These are phyloP conservation scores for Pleurotus ostreatus DNA, from an alignment of 768 basidiomycete species.

Conservation along the genomic window DNA sequence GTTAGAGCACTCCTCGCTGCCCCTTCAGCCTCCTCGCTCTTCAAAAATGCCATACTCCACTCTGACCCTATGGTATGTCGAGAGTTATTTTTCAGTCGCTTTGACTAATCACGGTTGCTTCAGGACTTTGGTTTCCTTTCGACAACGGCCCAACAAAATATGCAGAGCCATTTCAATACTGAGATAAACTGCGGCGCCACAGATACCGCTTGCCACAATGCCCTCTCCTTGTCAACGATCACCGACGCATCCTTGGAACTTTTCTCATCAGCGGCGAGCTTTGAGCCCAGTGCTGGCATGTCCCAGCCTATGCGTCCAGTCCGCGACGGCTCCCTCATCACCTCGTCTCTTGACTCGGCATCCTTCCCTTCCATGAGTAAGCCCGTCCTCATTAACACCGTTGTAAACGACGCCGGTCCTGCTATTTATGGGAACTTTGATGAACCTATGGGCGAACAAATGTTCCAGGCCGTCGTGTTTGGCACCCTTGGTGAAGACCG, in stretches of 20 bases:
- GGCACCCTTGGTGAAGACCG: slow-evolving; percentile 44
- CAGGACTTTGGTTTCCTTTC: slow-evolving; percentile 74
- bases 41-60: slow-evolving; percentile 76
- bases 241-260: slow-evolving; percentile 49
- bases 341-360: slow-evolving; percentile 57
- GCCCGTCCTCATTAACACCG: slow-evolving; percentile 67
- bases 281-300: slow-evolving; percentile 51
- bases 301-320: slow-evolving; percentile 65
- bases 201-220: slow-evolving; percentile 46
- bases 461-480: slow-evolving; percentile 35
- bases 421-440: slow-evolving; percentile 47
- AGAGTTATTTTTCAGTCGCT: background rate
- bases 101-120: slow-evolving; percentile 8
- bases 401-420: slow-evolving; percentile 67
- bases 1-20: slow-evolving; percentile 72
- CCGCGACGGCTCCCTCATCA: slow-evolving; percentile 65
- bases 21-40: slow-evolving; percentile 67
- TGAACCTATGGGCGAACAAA: slow-evolving; percentile 30
- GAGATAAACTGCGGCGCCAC: slow-evolving; percentile 42
- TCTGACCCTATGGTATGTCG: slow-evolving; percentile 79
- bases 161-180: slow-evolving; percentile 50
- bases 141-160: slow-evolving; percentile 42
- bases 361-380: slow-evolving; percentile 60
- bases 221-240: slow-evolving; percentile 46
- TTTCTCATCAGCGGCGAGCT: slow-evolving; percentile 31